Percentiles rank a stretch among this genome's conserved stretches.
phyloP scores from a whole-genome alignment of 169 alveolate species.

The Nephromyces sp. region DNA sequence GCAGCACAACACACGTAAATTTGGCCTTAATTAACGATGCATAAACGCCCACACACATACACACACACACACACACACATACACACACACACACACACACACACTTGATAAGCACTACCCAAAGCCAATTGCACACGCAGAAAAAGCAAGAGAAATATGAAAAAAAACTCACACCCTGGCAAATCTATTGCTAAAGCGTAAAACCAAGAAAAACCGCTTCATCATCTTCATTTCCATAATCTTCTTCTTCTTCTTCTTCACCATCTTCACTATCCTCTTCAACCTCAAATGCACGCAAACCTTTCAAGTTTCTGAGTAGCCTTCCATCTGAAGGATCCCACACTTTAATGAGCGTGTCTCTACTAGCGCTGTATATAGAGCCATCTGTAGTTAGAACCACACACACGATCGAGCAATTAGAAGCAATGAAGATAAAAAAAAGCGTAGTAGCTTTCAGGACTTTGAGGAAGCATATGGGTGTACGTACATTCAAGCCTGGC shows the following conservation, averaged over 20 bases:
- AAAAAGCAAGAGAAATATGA: background rate
- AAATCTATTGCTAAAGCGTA: background rate
- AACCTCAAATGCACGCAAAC: slow-evolving; percentile 7
- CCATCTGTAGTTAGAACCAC: slow-evolving; percentile 31
- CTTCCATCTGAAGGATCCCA: slow-evolving; percentile 68
- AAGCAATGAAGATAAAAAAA: background rate
- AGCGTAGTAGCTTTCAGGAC: background rate
- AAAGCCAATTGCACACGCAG: background rate
- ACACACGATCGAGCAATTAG: background rate
- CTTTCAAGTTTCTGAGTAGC: slow-evolving; percentile 52
- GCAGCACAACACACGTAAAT: too few relatives aligned
- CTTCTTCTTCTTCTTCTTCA: too few relatives aligned
- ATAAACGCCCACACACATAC: too few relatives aligned
- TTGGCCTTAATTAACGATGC: too few relatives aligned
- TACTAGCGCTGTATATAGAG: slow-evolving; percentile 77
- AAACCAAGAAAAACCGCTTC: background rate
- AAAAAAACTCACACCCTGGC: background rate
- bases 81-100: too few relatives aligned
- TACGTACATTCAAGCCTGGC: background rate
- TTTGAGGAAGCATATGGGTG: background rate
- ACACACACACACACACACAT: too few relatives aligned
- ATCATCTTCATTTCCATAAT: too few relatives aligned
- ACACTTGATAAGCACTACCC: too few relatives aligned
- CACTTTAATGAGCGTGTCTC: slow-evolving; percentile 87
- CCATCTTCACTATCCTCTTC: background rate